Evolutionary conservation across 176 grass and related monocot genomes (phyloP).

Genomic region (Juncus inflexus): DNA sequence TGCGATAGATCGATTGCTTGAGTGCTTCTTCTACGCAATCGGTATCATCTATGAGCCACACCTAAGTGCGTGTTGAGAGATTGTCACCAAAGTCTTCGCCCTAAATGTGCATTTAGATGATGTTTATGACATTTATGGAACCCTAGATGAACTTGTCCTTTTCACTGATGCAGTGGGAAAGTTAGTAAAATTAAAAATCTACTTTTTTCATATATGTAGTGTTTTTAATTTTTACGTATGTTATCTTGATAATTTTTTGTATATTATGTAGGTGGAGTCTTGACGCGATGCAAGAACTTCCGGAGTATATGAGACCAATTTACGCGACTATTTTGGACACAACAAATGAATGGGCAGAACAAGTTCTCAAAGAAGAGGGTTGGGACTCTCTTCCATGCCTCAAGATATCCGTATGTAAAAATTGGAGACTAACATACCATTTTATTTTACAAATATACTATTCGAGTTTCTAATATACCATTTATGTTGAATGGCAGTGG

Average conservation of each 20-base stretch:
- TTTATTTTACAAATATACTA: not conserved
- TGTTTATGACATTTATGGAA: constrained; percentile 60
- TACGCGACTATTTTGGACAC: constrained; percentile 27
- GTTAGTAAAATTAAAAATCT: constrained; percentile 11
- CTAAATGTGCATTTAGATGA: constrained; percentile 42
- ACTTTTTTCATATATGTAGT: not conserved
- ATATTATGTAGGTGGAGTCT: constrained; percentile 40
- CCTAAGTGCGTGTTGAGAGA: not conserved
- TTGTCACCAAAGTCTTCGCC: constrained; percentile 18
- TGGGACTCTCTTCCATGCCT: constrained; percentile 14
- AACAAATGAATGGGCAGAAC: constrained; percentile 25
- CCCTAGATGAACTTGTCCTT: constrained; percentile 30
- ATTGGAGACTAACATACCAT: too few relatives aligned
- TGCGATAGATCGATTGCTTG: constrained; percentile 41
- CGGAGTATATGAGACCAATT: constrained; percentile 37
- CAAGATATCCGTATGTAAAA: constrained; percentile 24
- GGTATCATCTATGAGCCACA: constrained; percentile 30
- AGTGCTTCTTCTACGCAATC: constrained; percentile 39
- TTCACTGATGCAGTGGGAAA: constrained; percentile 49
- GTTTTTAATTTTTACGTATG: not conserved
- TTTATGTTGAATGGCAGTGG: constrained; percentile 29
- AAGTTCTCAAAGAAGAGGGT: constrained; percentile 11
- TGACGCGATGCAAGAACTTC: constrained; percentile 21
- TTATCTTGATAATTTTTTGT: not conserved
- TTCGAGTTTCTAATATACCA: too few relatives aligned